Percentiles rank a stretch among this genome's conserved stretches.
These are phyloP conservation scores for Cyberlindnera samutprakarnensis DNA, from an alignment of 805 yeast genomes.

Conservation along the genomic window DNA sequence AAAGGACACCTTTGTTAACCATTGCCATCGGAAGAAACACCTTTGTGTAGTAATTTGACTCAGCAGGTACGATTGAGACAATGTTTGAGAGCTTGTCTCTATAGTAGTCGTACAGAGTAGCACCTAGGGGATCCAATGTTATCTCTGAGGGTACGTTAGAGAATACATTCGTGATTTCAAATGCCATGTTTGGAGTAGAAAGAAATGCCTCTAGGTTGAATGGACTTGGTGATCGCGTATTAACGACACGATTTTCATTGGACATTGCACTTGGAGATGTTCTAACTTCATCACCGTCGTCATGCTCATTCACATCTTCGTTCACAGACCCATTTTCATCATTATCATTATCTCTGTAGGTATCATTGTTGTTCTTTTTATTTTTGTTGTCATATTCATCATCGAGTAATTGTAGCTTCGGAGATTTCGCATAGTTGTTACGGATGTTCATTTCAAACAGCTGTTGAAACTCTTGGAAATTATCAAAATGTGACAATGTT, in stretches of 20 bases:
- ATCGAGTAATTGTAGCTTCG: slow-evolving; percentile 12
- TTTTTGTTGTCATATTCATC: not conserved
- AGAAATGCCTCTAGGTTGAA: slow-evolving; percentile 7
- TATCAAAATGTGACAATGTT: slow-evolving; percentile 14
- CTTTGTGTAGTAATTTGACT: slow-evolving; percentile 43
- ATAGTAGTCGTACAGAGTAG: slow-evolving; percentile 41
- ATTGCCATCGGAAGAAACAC: slow-evolving; percentile 48
- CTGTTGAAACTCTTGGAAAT: slow-evolving; percentile 15
- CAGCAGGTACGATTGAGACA: slow-evolving; percentile 40
- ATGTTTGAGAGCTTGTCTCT: slow-evolving; percentile 38
- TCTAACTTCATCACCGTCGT: not conserved
- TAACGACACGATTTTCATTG: not conserved
- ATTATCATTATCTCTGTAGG: not conserved
- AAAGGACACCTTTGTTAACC: slow-evolving; percentile 39
- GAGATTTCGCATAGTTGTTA: slow-evolving; percentile 12
- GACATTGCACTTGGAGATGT: not conserved
- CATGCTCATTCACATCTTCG: not conserved
- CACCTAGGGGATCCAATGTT: slow-evolving; percentile 35
- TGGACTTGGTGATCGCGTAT: slow-evolving; percentile 1
- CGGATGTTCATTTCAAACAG: slow-evolving; percentile 21
- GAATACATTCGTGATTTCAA: slow-evolving; percentile 2
- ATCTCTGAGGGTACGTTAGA: slow-evolving; percentile 17
- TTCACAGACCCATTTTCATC: not conserved
- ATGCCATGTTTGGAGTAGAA: slow-evolving; percentile 3
- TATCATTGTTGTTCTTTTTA: not conserved